A percentile compares a stretch with the other conserved stretches of the same genome.
These are phyloP conservation scores for Sanghuangporus sanghuang DNA, from an alignment of 1,284 basidiomycete genomes.

Conservation along the genomic window DNA sequence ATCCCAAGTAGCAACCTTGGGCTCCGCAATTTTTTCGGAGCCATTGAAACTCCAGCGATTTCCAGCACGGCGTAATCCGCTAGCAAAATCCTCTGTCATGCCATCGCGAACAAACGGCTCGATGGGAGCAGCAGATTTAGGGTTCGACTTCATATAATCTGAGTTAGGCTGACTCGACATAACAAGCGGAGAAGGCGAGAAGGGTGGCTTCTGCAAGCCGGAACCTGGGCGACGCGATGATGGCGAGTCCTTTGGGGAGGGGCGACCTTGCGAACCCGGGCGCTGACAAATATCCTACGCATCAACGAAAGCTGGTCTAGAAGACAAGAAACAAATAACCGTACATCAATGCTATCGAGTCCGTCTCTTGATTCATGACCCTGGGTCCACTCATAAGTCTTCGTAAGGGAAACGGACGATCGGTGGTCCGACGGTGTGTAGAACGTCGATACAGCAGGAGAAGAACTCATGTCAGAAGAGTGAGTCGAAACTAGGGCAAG, in stretches of 20 bases:
- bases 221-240: constrained; percentile 8
- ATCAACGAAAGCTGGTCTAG: constrained; percentile 2
- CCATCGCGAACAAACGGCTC: constrained; percentile 35
- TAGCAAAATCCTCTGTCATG: constrained; percentile 21
- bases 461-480: constrained; percentile 51
- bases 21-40: constrained; percentile 57
- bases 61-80: constrained; percentile 17
- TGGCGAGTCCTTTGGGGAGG: constrained; percentile 9
- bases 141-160: constrained; percentile 18
- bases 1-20: constrained; percentile 56
- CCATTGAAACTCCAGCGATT: constrained; percentile 60
- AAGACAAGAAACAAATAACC: background rate
- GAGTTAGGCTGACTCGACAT: constrained; percentile 11
- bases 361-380: constrained; percentile 12
- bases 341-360: constrained; percentile 12
- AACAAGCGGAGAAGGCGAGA: constrained; percentile 15
- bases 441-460: constrained; percentile 34
- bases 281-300: constrained; percentile 12
- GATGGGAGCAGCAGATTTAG: constrained; percentile 20
- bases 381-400: constrained; percentile 37
- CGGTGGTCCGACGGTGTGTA: constrained; percentile 37
- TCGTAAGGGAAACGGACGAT: constrained; percentile 34
- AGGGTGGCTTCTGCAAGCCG: constrained; percentile 12
- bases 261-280: constrained; percentile 9
- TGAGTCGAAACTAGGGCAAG: constrained; percentile 46